Percentiles rank a stretch among this genome's conserved stretches.
Evolutionary conservation across 2,329 filamentous ascomycete genomes (phyloP).

Genomic region (Xylaria arbuscula): DNA sequence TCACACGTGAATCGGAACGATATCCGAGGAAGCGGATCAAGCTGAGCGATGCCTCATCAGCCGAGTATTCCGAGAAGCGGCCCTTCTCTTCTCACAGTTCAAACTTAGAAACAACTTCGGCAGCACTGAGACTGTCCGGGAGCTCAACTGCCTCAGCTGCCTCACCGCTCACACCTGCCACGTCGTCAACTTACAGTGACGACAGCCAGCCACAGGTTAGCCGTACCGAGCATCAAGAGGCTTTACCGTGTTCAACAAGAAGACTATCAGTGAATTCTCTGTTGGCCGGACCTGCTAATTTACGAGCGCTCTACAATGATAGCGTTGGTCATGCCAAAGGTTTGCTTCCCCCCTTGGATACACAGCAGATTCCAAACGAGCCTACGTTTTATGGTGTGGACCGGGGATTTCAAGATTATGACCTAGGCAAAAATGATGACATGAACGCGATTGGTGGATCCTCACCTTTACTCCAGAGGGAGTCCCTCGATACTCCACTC

Average conservation of each 20-base stretch:
- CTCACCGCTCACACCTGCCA: slow-evolving; percentile 55
- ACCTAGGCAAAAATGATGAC: slow-evolving; percentile 78
- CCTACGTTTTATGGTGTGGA: slow-evolving; percentile 75
- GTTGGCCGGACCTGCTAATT: slow-evolving; percentile 63
- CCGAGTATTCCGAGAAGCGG: slow-evolving; percentile 43
- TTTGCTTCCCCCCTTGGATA: slow-evolving; percentile 44
- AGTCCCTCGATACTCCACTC: slow-evolving; percentile 45
- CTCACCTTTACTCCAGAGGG: slow-evolving; percentile 48
- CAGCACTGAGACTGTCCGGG: slow-evolving; percentile 43
- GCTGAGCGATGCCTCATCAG: slow-evolving; percentile 41
- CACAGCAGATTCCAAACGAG: slow-evolving; percentile 49
- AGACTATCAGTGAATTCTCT: slow-evolving; percentile 74
- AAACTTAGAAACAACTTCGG: slow-evolving; percentile 45
- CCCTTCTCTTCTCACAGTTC: slow-evolving; percentile 50
- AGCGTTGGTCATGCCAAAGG: slow-evolving; percentile 41
- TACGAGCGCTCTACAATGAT: slow-evolving; percentile 42
- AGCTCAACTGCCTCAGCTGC: slow-evolving; percentile 47
- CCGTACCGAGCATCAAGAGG: slow-evolving; percentile 38
- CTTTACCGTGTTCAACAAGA: slow-evolving; percentile 44
- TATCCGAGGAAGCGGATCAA: slow-evolving; percentile 47
- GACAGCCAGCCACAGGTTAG: slow-evolving; percentile 49
- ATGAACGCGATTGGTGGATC: slow-evolving; percentile 67
- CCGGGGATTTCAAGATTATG: slow-evolving; percentile 74
- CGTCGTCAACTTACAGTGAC: slow-evolving; percentile 54
- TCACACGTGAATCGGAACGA: slow-evolving; percentile 42